These are phyloP conservation scores for Chaetomium strumarium DNA, from an alignment of 2,329 filamentous ascomycete species.

Conservation along the genomic window DNA sequence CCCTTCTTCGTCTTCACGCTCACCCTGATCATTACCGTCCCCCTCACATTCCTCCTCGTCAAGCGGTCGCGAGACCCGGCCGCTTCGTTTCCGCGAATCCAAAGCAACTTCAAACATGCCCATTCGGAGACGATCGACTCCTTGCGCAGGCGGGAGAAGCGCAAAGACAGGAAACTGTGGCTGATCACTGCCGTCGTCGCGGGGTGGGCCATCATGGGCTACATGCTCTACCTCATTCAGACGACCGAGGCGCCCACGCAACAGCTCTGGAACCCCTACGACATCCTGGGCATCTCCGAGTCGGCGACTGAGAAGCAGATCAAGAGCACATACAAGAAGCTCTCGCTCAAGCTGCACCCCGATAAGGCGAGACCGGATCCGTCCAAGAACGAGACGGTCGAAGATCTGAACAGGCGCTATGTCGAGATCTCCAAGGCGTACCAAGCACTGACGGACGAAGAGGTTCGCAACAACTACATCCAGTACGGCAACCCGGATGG, in stretches of 20 bases:
- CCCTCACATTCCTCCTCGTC: constrained; percentile 82
- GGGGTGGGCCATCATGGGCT: constrained; percentile 79
- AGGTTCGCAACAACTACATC: constrained; percentile 92
- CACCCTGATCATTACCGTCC: constrained; percentile 78
- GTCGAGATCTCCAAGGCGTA: constrained; percentile 97
- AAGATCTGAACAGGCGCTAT: constrained; percentile 79
- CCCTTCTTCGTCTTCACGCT: constrained; percentile 97
- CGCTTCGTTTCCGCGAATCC: constrained; percentile 75
- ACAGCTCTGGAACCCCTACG: constrained; percentile 95
- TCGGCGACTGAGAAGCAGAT: constrained; percentile 83
- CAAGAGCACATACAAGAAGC: constrained; percentile 80
- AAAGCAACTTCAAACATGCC: constrained; percentile 72
- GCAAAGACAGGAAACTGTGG: constrained; percentile 84
- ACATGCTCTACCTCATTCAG: constrained; percentile 87
- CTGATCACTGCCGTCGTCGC: constrained; percentile 67
- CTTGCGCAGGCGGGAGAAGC: constrained; percentile 79
- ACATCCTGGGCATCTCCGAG: constrained; percentile 83
- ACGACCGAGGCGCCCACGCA: constrained; percentile 65
- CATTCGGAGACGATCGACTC: constrained; percentile 78
- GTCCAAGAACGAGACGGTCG: constrained; percentile 81
- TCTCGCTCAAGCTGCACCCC: constrained; percentile 83
- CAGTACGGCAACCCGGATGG: constrained; percentile 95
- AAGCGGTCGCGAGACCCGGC: constrained; percentile 71
- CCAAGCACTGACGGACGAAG: constrained; percentile 95
- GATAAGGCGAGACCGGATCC: constrained; percentile 85